These are phyloP conservation scores for Eucalyptus viminalis DNA, from an alignment of 345 rosid genomes.

Conservation along the genomic window DNA sequence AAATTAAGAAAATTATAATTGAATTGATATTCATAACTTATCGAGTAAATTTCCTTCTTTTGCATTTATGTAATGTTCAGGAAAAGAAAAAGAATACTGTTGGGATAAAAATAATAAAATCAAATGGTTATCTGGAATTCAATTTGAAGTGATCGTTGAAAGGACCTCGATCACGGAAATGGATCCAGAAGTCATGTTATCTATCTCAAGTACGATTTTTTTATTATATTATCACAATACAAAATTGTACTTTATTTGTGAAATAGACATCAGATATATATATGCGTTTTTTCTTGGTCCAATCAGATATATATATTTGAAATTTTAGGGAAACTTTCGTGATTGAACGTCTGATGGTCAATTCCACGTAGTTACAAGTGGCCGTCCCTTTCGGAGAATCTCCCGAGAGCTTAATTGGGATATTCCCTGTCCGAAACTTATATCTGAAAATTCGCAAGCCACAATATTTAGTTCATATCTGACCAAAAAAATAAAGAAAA, in stretches of 20 bases:
- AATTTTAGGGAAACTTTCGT: neutral
- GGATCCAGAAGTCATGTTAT: neutral
- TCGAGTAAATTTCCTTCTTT: neutral
- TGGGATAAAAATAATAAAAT: neutral
- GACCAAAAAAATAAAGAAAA: neutral
- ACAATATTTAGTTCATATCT: neutral
- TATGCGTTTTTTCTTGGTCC: no score
- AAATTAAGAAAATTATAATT: fast-evolving
- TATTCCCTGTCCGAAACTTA: neutral
- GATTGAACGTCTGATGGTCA: neutral
- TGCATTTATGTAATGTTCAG: neutral
- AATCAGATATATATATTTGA: neutral
- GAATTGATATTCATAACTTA: no score
- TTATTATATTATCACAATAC: neutral
- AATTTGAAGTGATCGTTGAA: neutral
- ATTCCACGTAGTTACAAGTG: neutral
- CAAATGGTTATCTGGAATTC: neutral
- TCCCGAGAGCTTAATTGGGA: neutral
- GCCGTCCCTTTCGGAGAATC: neutral
- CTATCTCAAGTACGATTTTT: neutral
- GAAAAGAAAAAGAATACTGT: neutral
- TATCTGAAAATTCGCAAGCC: neutral
- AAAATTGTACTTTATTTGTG: neutral
- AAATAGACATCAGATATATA: neutral
- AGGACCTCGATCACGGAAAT: neutral